These are phyloP conservation scores for Puccinia polysora DNA, from an alignment of 1,284 basidiomycete genomes.

Conservation along the genomic window DNA sequence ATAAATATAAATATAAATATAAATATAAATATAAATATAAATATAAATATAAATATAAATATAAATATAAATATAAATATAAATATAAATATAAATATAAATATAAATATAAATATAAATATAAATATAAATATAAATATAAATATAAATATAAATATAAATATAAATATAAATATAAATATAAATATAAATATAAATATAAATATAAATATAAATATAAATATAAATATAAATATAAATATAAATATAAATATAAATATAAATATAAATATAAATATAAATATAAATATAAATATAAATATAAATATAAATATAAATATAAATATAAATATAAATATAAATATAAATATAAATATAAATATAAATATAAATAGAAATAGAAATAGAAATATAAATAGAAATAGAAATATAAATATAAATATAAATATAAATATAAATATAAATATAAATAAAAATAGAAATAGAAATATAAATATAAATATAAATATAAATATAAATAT, in stretches of 20 bases:
- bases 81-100: neutral
- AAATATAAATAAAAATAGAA: neutral
- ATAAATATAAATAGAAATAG: no score
- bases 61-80: neutral
- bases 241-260: neutral
- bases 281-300: neutral
- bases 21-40: neutral
- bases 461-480: neutral
- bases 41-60: neutral
- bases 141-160: neutral
- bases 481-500: neutral
- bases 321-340: conserved; percentile 3
- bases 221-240: neutral
- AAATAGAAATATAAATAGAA: no score
- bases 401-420: neutral
- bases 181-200: neutral
- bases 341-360: neutral
- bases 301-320: neutral
- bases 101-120: neutral
- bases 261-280: neutral
- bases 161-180: neutral
- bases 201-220: neutral
- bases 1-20: neutral
- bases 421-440: neutral
- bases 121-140: neutral